Evolutionary conservation across 768 basidiomycete genomes (phyloP), one percentile per base, ranked within the genome.

Genomic region (Gautieria morchelliformis): DNA sequence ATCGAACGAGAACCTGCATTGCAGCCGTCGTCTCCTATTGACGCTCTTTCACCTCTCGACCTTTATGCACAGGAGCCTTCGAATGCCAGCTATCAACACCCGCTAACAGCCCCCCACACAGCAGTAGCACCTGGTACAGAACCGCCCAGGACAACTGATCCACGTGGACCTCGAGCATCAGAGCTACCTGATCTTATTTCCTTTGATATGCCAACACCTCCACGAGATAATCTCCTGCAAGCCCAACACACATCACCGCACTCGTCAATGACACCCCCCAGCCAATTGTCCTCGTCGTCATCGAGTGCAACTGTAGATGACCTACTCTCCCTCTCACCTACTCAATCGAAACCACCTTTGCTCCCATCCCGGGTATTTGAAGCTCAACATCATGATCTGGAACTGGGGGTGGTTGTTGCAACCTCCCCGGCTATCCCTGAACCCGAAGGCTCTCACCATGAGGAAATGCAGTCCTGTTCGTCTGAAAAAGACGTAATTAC

Each of bases 131-230:
- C 48, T 11, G 1, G 2, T 9, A 49, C 32, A 27, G 17, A 15
- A 30, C 12, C 45, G 17, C 12, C 10, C n/a, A 46, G 2, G 24
- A 27, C 45, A 46, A 17, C 11, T n/a, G 48, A 49, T 10, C 22
- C 19, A 9, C 32, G 24, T 49, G 19, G 7, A 17, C 48, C 48
- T 30, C 22, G 48, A 24, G 19, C 11, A 12, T 49, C 48, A 24
- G 27, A 49, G 48, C 48, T 49, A 10, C 67, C 57, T 12, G 72
- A 70, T 60, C 70, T 73, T 37, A 72, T 75, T 35, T 71, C 70
- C 37, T 71, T 78, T 54, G 77, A 79, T 41, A 48, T 57, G 63
- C 63, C 39, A 59, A 64, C 56, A 58, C 60, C 58, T 42, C 54
- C 47, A 42, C 54, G 27, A 27, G 27, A 27, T 27, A 60, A 6